Conservation (phyloP, 176 grass and related monocot genomes). For the Pontederia paniculata region DNA sequence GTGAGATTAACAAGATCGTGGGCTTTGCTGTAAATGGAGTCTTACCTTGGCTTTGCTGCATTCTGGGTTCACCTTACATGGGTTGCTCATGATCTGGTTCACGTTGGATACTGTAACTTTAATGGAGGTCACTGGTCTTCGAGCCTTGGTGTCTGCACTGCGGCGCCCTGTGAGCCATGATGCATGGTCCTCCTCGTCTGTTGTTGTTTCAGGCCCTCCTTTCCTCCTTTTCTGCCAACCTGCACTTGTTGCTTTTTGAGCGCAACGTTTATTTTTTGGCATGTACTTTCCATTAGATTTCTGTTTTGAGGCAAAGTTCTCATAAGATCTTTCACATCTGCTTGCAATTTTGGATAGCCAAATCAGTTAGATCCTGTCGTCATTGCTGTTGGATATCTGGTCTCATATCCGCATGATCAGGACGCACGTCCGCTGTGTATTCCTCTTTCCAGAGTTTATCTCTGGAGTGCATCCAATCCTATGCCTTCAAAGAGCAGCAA, state of each 20-base stretch:
- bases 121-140: constrained; percentile 18
- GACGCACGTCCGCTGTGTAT: neutral
- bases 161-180: constrained; percentile 22
- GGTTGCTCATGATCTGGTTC: constrained; percentile 26
- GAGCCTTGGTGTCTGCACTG: neutral
- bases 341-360: no score
- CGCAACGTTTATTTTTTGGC: constrained; percentile 1
- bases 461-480: constrained; percentile 5
- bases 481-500: neutral
- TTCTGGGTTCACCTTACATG: constrained; percentile 33
- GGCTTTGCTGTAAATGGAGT: constrained; percentile 22
- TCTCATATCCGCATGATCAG: neutral
- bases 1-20: constrained; percentile 21
- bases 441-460: neutral
- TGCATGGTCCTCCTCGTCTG: neutral
- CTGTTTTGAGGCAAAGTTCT: constrained; percentile 1
- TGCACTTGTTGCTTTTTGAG: constrained; percentile 24
- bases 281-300: constrained; percentile 20
- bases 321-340: neutral
- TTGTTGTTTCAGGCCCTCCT: constrained; percentile 25
- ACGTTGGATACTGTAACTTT: constrained; percentile 28
- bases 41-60: constrained; percentile 23
- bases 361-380: neutral
- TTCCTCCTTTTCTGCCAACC: constrained; percentile 30
- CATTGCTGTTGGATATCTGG: neutral